Conservation (phyloP, 1,139 yeast species). For the Candida sanyaensis region DNA sequence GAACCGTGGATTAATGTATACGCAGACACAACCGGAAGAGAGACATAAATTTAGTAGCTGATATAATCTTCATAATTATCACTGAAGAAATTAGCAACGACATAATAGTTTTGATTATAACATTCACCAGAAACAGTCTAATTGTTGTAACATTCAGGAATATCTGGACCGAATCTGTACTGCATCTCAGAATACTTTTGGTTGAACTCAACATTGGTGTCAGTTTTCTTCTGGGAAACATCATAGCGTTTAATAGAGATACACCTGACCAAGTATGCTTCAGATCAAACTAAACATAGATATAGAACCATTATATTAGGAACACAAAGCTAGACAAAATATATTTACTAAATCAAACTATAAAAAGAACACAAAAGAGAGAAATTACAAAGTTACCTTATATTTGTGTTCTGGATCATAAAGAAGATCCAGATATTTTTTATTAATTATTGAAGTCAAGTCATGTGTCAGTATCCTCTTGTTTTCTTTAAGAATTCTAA, state of each 20-base stretch:
- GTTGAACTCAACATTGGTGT: slow-evolving; percentile 39
- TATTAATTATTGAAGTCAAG: no score
- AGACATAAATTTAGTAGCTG: neutral
- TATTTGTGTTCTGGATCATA: no score
- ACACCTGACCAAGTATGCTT: slow-evolving; percentile 48
- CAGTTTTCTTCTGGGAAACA: slow-evolving; percentile 32
- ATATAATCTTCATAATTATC: slow-evolving; percentile 14
- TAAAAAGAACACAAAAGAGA: no score
- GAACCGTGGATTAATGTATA: neutral
- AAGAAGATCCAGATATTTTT: no score
- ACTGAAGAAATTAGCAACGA: slow-evolving; percentile 13
- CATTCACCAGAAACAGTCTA: slow-evolving; percentile 15
- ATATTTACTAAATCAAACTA: no score
- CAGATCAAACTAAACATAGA: slow-evolving; percentile 41
- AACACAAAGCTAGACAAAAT: no score
- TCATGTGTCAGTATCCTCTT: no score
- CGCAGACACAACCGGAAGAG: neutral
- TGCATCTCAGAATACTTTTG: slow-evolving; percentile 49
- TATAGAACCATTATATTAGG: no score
- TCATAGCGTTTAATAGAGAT: slow-evolving; percentile 56
- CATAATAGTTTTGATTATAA: slow-evolving; percentile 42
- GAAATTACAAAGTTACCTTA: no score
- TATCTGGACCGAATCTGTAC: slow-evolving; percentile 54
- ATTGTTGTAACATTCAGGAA: slow-evolving; percentile 44
- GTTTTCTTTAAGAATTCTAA: no score